These are phyloP conservation scores for Dinochytrium kinnereticum DNA, from an alignment of 371 early-diverging fungal species.

Conservation along the genomic window DNA sequence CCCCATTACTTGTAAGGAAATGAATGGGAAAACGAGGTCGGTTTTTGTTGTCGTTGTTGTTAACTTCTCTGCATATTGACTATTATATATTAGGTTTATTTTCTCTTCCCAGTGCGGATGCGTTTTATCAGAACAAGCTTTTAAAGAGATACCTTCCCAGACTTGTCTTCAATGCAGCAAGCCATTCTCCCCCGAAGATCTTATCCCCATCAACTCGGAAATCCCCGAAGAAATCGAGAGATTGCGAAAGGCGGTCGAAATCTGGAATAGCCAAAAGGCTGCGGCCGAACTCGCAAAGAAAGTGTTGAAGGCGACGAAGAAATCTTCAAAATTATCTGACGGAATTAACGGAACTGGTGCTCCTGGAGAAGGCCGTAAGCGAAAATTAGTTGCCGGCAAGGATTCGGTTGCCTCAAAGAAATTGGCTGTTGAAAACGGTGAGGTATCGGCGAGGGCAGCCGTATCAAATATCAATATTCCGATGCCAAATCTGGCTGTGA, in stretches of 20 bases:
- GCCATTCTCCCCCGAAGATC: slow-evolving; percentile 67
- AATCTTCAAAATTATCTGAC: slow-evolving; percentile 61
- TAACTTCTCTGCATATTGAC: too few relatives aligned
- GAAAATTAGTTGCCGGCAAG: slow-evolving; percentile 4
- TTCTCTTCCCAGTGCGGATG: slow-evolving; percentile 85
- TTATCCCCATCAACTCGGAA: slow-evolving; percentile 79
- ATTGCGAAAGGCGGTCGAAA: slow-evolving; percentile 48
- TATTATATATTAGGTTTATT: slow-evolving; percentile 59
- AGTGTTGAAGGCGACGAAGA: slow-evolving; percentile 63
- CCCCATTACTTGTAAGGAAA: slow-evolving; percentile 90
- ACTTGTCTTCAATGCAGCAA: slow-evolving; percentile 73
- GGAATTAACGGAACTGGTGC: slow-evolving; percentile 26
- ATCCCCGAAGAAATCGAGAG: slow-evolving; percentile 59
- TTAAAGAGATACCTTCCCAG: slow-evolving; percentile 72
- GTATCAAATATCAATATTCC: slow-evolving; percentile 52
- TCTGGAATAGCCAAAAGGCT: slow-evolving; percentile 7
- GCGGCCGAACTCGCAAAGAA: slow-evolving; percentile 55
- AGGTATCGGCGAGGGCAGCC: background rate
- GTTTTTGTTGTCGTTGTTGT: background rate
- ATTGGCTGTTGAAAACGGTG: slow-evolving; percentile 3
- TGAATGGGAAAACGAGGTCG: slow-evolving; percentile 84
- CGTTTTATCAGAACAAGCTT: slow-evolving; percentile 82
- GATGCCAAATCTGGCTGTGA: slow-evolving; percentile 39
- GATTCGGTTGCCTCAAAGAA: slow-evolving; percentile 19
- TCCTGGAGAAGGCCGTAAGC: slow-evolving; percentile 15